Evolutionary conservation across 345 rosid species (phyloP), one percentile per base, ranked within the genome.

Genomic region (Eutrema heterophyllum): DNA sequence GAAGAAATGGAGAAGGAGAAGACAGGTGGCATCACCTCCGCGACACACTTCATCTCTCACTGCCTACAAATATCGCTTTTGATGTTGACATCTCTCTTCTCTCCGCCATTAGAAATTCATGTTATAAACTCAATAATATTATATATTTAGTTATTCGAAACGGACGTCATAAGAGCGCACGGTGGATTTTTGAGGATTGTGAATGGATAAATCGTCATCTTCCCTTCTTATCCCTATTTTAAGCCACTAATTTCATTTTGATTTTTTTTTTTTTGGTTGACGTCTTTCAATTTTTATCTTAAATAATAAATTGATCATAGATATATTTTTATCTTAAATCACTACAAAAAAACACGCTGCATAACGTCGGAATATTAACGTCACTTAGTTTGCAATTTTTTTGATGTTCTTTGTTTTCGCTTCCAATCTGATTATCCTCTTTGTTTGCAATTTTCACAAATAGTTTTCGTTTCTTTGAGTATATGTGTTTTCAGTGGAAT

Each of bases 1-100:
- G 67, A 33, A 59, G 49, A 62, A 57, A 12, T 66, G 68, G 57
- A 74, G 77, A 36, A 43, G 44, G 55, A 36, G 16, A 13, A 2
- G 78, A 84, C 88, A 79, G 54, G 88, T 85, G 88, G 70, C 86
- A 68, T 10, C 70, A 45, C 45, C 72, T 32, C 0, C 11, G 43
- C 60, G 18, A 13, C 71, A 72, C 78, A 76, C 76, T 52, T 38
- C 45, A 70, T 74, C 13, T 59, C 39, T 26, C 70, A 33, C 3
- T 68, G 38, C 44, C 40, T 76, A 51, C 52, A 66, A 79, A 67
- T 75, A 76, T 80, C 82, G 58, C 5, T 44, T 16, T 36, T 0
- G 50, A 49, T 16, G 67, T 71, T 58, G 80, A 71, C 76, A 49
- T 52, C 27, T 40, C 5, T 57, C 43, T 65, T 7, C 49, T 50